phyloP scores from a whole-genome alignment of 148 eudicot genomes.

The Rhododendron griersonianum region DNA sequence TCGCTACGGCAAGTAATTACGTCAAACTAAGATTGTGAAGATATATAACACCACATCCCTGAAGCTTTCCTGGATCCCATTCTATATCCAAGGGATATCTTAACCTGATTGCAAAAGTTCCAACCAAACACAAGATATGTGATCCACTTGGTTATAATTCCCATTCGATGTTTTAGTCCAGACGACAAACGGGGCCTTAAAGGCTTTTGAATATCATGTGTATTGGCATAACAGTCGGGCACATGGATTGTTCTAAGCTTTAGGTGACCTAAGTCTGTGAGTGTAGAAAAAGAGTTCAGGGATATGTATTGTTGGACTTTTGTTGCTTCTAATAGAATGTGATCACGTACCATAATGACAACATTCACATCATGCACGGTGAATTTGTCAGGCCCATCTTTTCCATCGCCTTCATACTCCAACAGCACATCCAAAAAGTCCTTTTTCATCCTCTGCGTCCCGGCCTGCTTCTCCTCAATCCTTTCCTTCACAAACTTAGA shows the following conservation, averaged over 20 bases:
- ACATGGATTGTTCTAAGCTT: too few species aligned
- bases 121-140: neutral
- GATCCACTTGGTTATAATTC: neutral
- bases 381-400: constrained; percentile 11
- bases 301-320: neutral
- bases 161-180: too few species aligned
- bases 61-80: neutral
- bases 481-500: constrained; percentile 11
- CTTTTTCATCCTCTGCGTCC: neutral
- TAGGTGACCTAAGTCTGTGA: too few species aligned
- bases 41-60: neutral
- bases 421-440: constrained; percentile 12
- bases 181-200: too few species aligned
- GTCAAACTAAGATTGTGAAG: too few species aligned
- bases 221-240: too few species aligned
- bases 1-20: too few species aligned
- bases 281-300: too few species aligned
- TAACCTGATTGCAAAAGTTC: neutral
- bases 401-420: constrained; percentile 15
- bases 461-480: constrained; percentile 1
- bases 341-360: constrained; percentile 7
- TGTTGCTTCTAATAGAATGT: too few species aligned
- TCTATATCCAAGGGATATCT: neutral
- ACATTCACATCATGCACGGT: neutral
- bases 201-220: too few species aligned